Evolutionary conservation across 306 rosid genomes (phyloP), one percentile per base, ranked within the genome.

Genomic region (Heteromeles arbutifolia): DNA sequence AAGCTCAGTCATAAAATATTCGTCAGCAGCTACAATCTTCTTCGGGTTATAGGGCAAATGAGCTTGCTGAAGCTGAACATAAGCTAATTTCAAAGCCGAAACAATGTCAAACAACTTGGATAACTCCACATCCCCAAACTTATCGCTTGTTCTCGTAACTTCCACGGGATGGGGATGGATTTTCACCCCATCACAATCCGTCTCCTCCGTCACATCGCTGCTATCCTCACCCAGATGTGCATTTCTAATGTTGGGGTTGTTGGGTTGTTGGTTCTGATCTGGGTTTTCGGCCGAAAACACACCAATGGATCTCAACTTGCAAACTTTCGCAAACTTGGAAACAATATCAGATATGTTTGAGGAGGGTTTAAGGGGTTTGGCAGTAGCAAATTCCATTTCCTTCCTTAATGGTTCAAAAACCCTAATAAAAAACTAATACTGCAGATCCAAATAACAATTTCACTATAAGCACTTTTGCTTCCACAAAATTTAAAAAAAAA

Each of bases 51-150:
- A 90, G 26, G 96, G 98, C 31, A 87, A 69, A 22, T 93, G 97
- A 78, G 97, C 96, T 76, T 87, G 82, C 79, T 93, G 98, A 74
- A 93, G 92, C 91, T 87, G 81, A 75, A 88, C 82, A 74, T 93
- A 93, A 39, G 97, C 90, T n/a, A 80, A 79, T 75, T 93, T 93
- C 83, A 93, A 63, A 9, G 90, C 81, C 10, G 90, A 89, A 79
- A 91, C 88, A 67, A 73, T 29, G 43, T 83, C 88, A 76, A 93
- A 93, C 41, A 91, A 63, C 82, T 79, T 81, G 85, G 69, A 56
- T 0, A 85, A 56, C 78, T 78, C 92, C 43, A 69, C 70, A 73
- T 68, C 80, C 68, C 75, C 84, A 79, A 50, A 37, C 31, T 37
- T 45, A 68, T 34, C 74, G 26, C 80, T 64, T 78, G 82, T 78